Percentiles rank a stretch among this genome's conserved stretches.
Conservation (phyloP, 192 early-diverging fungal genomes). For the Radiomyces spectabilis region DNA sequence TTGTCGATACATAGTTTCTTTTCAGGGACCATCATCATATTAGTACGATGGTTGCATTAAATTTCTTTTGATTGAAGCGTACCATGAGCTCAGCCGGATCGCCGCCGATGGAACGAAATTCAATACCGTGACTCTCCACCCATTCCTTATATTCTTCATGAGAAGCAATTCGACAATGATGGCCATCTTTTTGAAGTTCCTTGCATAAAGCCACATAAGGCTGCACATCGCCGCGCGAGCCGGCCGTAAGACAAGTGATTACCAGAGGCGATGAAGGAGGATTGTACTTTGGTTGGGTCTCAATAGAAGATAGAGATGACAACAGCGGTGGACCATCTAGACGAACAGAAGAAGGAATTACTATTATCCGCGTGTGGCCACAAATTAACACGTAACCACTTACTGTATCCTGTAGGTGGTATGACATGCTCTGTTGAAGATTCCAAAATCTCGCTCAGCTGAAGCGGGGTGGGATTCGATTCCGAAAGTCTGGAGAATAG, state of each 20-base stretch:
- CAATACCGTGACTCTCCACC: slow-evolving; percentile 57
- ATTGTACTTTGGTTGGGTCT: slow-evolving; percentile 3
- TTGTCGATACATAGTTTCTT: slow-evolving; percentile 56
- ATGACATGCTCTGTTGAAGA: slow-evolving; percentile 5
- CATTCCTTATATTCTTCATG: slow-evolving; percentile 57
- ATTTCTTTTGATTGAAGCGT: not conserved
- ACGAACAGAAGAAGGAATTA: not conserved
- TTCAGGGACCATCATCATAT: not conserved
- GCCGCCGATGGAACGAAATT: slow-evolving; percentile 57
- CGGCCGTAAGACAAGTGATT: slow-evolving; percentile 62
- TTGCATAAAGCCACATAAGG: slow-evolving; percentile 66
- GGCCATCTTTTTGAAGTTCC: slow-evolving; percentile 51
- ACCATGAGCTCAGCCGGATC: slow-evolving; percentile 56
- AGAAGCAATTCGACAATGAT: slow-evolving; percentile 54
- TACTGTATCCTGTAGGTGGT: slow-evolving; percentile 8
- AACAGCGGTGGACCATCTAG: slow-evolving; percentile 14
- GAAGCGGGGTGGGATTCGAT: not conserved
- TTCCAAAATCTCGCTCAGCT: not conserved
- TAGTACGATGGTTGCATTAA: not conserved
- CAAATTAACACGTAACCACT: not conserved
- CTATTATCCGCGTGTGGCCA: no score
- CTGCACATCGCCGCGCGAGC: slow-evolving; percentile 68
- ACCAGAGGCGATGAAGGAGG: slow-evolving; percentile 37
- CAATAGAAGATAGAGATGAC: not conserved
- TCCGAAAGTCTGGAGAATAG: slow-evolving; percentile 8